phyloP scores from a whole-genome alignment of 176 grass and related monocot species.

The Metroxylon sagu region DNA sequence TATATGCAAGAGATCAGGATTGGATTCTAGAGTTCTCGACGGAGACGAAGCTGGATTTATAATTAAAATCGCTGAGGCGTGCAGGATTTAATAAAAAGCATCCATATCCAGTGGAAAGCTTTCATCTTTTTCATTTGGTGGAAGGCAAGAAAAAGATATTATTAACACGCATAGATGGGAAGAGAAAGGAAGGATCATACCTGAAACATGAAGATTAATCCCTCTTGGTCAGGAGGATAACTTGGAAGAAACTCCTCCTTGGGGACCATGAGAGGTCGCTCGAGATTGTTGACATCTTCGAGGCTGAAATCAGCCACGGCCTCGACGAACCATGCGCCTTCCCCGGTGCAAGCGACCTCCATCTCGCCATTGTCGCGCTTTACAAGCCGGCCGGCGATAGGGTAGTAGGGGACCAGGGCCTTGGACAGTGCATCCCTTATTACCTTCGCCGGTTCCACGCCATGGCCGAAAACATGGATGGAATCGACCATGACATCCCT shows the following conservation, averaged over 20 bases:
- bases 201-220: constrained; percentile 3
- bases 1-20: too few species aligned
- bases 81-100: too few species aligned
- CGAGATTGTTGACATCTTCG: constrained; percentile 8
- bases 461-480: constrained; percentile 14
- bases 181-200: background rate
- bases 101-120: too few species aligned
- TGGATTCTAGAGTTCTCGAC: too few species aligned
- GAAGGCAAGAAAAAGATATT: too few species aligned
- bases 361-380: background rate
- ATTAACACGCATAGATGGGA: too few species aligned
- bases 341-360: constrained; percentile 15
- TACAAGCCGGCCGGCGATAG: constrained; percentile 21
- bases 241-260: constrained; percentile 5
- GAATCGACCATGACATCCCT: background rate
- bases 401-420: constrained; percentile 33
- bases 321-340: constrained; percentile 17
- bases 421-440: constrained; percentile 7
- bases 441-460: constrained; percentile 4
- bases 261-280: background rate
- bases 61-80: too few species aligned
- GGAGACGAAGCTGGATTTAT: too few species aligned
- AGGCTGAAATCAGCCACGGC: constrained; percentile 15
- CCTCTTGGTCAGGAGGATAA: constrained; percentile 4
- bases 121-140: too few species aligned